phyloP scores from a whole-genome alignment of 1,284 basidiomycete species.

The Irpex sp. region DNA sequence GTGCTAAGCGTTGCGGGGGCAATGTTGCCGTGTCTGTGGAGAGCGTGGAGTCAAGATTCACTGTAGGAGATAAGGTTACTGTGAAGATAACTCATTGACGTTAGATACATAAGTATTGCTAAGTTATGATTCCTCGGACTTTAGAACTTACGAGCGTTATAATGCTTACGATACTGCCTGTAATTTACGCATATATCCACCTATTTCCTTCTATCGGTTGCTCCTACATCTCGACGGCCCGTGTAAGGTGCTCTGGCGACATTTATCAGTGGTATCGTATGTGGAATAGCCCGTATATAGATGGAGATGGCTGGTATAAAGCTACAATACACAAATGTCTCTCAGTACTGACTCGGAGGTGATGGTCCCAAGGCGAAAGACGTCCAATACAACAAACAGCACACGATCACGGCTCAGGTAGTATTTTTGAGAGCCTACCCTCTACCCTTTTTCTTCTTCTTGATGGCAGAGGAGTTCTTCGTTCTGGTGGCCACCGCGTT shows the following conservation, averaged over 20 bases:
- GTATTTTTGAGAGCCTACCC: neutral
- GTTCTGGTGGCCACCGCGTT: constrained; percentile 2
- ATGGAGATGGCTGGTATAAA: neutral
- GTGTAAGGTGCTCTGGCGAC: no score
- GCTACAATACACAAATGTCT: neutral
- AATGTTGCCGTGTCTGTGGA: neutral
- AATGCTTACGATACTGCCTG: no score
- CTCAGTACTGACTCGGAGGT: neutral
- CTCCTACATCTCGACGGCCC: no score
- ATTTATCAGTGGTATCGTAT: neutral
- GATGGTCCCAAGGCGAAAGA: no score
- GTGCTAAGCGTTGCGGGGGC: neutral
- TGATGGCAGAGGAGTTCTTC: neutral
- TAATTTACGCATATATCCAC: no score
- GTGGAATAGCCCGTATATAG: neutral
- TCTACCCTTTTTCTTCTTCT: constrained; percentile 14
- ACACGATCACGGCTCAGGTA: no score
- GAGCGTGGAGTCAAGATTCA: neutral
- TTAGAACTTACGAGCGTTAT: neutral
- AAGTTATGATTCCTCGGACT: no score
- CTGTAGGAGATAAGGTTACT: neutral
- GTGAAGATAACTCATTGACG: neutral
- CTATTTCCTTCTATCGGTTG: no score
- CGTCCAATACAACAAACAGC: no score
- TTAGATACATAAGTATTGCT: neutral